A percentile compares a stretch with the other conserved stretches of the same genome.
These are phyloP conservation scores for Fusarium pilosicola DNA, from an alignment of 2,329 filamentous ascomycete genomes.

Conservation along the genomic window DNA sequence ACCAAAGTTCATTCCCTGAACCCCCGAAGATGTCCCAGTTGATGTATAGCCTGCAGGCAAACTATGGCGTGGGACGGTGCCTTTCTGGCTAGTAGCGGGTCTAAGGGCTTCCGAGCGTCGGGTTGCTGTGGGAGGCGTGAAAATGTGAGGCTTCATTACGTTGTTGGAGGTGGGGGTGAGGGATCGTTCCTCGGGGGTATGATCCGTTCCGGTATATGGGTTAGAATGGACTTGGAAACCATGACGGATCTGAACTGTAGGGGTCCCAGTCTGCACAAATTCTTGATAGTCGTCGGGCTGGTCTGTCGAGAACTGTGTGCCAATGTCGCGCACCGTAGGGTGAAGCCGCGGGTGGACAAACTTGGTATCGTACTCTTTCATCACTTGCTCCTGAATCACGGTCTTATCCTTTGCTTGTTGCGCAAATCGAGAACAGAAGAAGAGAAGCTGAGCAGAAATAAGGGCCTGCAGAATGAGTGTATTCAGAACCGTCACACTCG, in stretches of 20 bases:
- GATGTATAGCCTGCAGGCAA: slow-evolving; percentile 49
- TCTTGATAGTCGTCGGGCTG: slow-evolving; percentile 55
- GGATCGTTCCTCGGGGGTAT: slow-evolving; percentile 59
- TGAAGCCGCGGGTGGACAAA: slow-evolving; percentile 92
- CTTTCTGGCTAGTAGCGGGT: slow-evolving; percentile 43
- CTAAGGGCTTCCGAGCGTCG: slow-evolving; percentile 51
- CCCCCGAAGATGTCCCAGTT: slow-evolving; percentile 41
- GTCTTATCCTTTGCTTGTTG: slow-evolving; percentile 87
- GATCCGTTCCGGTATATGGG: slow-evolving; percentile 69
- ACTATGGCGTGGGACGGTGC: slow-evolving; percentile 48
- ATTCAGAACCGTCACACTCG: slow-evolving; percentile 86
- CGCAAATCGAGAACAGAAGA: slow-evolving; percentile 77
- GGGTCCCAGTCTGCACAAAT: slow-evolving; percentile 61
- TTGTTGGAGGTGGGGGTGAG: slow-evolving; percentile 50
- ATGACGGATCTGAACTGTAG: slow-evolving; percentile 73
- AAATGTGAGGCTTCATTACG: slow-evolving; percentile 54
- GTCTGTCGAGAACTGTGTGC: slow-evolving; percentile 75
- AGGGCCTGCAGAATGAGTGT: slow-evolving; percentile 80
- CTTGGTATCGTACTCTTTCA: slow-evolving; percentile 96
- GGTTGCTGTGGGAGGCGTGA: slow-evolving; percentile 53
- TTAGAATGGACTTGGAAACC: slow-evolving; percentile 86
- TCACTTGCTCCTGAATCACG: slow-evolving; percentile 88
- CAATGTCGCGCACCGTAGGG: slow-evolving; percentile 79
- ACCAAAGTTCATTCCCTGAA: slow-evolving; percentile 58
- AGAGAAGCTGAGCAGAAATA: slow-evolving; percentile 79